Evolutionary conservation across 169 alveolate species (phyloP).

Genomic region (Cryptosporidium andersoni): DNA sequence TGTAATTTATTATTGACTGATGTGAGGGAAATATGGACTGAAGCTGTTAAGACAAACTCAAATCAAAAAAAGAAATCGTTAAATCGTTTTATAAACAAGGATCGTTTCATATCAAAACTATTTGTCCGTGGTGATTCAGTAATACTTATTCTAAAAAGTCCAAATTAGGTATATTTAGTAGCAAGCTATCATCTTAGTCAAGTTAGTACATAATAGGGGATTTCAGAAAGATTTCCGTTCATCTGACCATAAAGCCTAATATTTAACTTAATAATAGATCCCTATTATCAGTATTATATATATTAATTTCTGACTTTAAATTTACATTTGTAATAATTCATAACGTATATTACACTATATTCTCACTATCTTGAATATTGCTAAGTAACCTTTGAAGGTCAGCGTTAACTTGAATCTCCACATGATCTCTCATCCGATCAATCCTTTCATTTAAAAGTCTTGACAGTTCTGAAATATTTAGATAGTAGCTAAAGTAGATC

Average conservation of each 20-base stretch:
- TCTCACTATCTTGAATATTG: too few species aligned
- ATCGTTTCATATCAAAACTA: constrained; percentile 93
- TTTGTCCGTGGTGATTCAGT: constrained; percentile 98
- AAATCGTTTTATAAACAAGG: constrained; percentile 90
- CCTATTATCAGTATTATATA: background rate
- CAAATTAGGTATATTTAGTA: constrained; percentile 82
- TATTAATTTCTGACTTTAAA: background rate
- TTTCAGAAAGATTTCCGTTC: background rate
- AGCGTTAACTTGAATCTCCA: constrained; percentile 58
- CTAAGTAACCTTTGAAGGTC: constrained; percentile 14
- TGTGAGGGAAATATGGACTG: constrained; percentile 98
- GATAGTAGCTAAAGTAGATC: constrained; percentile 11
- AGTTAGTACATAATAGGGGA: too few species aligned
- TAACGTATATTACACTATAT: constrained; percentile 11
- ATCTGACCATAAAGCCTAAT: background rate
- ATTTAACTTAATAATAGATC: background rate
- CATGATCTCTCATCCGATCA: constrained; percentile 11
- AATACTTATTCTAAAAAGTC: constrained; percentile 93
- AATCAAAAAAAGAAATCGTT: constrained; percentile 80
- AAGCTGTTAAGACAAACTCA: constrained; percentile 87
- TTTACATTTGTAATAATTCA: background rate
- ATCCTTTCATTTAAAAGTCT: constrained; percentile 24
- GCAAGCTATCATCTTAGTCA: background rate
- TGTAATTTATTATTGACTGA: constrained; percentile 96
- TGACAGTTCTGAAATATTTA: constrained; percentile 32